Evolutionary conservation across 768 basidiomycete genomes (phyloP), one percentile per base, ranked within the genome.

Genomic region (Exidia glandulosa): DNA sequence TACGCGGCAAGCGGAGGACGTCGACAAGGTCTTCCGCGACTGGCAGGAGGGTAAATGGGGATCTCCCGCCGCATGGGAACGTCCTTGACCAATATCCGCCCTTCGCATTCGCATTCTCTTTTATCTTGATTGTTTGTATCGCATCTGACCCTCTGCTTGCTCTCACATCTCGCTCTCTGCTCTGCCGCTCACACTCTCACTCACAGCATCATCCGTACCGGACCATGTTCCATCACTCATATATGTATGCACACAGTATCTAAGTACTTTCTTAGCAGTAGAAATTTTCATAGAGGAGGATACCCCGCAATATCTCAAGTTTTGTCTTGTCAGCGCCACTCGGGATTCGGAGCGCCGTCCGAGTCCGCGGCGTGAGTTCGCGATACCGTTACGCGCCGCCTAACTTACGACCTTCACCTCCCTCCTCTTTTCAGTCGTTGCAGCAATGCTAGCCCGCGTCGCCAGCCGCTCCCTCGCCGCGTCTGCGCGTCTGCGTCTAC

Each of bases 1-100:
- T 19, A 30, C n/a, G 29, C 32, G 58, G 6, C 10, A 30, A 10
- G 58, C 57, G 32, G 7, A 48, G 2, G 29, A 52, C 25, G 58
- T 57, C 14, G 63, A 64, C 47, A 12, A 3, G 14, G 16, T 62
- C 48, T 59, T 64, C 25, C 61, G 61, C 41, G 50, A 2, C 25
- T 64, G 62, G 62, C 59, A 59, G 32, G 61, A 62, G 25, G 31
- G 47, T 37, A 32, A 55, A 3, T 64, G 63, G 63, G 33, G 58
- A 19, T 9, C 23, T 10, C 58, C 59, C 29, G 62, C 63, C 14
- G 55, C 37, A 14, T 64, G 63, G 63, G 63, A 64, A 34, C 41
- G 41, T 45, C 16, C 6, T 14, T 19, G 5, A 5, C 41, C 10
- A 12, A 14, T 6, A 13, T 6, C 1, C 16, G 16, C 41, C 16